Evolutionary conservation across 2,329 filamentous ascomycete genomes (phyloP), one percentile per base, ranked within the genome.

Genomic region (Clonostachys rosea): DNA sequence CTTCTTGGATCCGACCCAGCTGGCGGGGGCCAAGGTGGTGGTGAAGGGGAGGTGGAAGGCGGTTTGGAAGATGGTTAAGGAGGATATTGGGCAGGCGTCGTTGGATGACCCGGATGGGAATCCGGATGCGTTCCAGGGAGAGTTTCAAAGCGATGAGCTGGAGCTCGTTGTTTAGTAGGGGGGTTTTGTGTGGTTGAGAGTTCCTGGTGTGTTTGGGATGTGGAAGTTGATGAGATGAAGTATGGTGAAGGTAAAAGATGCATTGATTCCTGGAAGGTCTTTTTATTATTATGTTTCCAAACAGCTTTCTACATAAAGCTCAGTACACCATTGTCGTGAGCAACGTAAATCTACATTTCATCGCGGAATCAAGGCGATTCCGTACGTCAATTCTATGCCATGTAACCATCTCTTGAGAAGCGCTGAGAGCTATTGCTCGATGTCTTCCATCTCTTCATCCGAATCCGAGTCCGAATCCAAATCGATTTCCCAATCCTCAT

Each of bases 21-120:
- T 58, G 3, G 47, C 52, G 20, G 66, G 55, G 47, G 59, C 61
- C 7, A 63, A 50, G 17, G 61, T 70, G 34, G 52, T 59, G 43
- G 57, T 68, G 40, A 61, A 61, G 45, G 71, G 71, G 1, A 54
- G 54, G 40, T 74, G 70, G 70, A 50, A 52, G 45, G 60, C 56
- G 14, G 61, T 64, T 2, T 64, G 60, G 60, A 47, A 43, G 11
- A 54, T 47, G 34, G 47, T 49, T 13, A 64, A 58, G 50, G 53
- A 47, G 7, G 54, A 53, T 1, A 45, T 64, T 5, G 50, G 52
- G 12, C 37, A 47, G 8, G 52, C 49, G 16, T 48, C 52, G 6
- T 35, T 61, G 4, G 50, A 56, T 17, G 53, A 58, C 34, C 50
- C 52, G 2, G 16, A 12, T 16, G 45, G 40, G n/a, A 47, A 41